A percentile compares a stretch with the other conserved stretches of the same genome.
Evolutionary conservation across 306 rosid species (phyloP).

Genomic region (apple (Malus domestica)): ASM211411v1 NC_041802.1:18952501-18953000

Average conservation of each 20-base stretch:
- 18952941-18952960: too few relatives aligned
- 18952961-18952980: too few relatives aligned
- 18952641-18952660: not conserved
- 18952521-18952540: conserved; percentile 53
- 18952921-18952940: too few relatives aligned
- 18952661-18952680: not conserved
- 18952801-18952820: too few relatives aligned
- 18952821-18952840: too few relatives aligned
- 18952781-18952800: too few relatives aligned
- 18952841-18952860: too few relatives aligned
- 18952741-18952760: not conserved
- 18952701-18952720: not conserved
- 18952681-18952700: not conserved
- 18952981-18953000: too few relatives aligned
- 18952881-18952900: too few relatives aligned
- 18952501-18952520: conserved; percentile 74
- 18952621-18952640: not conserved
- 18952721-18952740: not conserved
- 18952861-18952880: too few relatives aligned
- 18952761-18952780: not conserved
- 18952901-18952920: too few relatives aligned
- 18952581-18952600: conserved; percentile 63
- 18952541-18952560: conserved; percentile 72
- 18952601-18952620: conserved; percentile 37
- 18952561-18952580: conserved; percentile 92